A percentile compares a stretch with the other conserved stretches of the same genome.
These are phyloP conservation scores for Lactuca sativa DNA, from an alignment of 129 eudicot species.

Conservation along the genomic window DNA sequence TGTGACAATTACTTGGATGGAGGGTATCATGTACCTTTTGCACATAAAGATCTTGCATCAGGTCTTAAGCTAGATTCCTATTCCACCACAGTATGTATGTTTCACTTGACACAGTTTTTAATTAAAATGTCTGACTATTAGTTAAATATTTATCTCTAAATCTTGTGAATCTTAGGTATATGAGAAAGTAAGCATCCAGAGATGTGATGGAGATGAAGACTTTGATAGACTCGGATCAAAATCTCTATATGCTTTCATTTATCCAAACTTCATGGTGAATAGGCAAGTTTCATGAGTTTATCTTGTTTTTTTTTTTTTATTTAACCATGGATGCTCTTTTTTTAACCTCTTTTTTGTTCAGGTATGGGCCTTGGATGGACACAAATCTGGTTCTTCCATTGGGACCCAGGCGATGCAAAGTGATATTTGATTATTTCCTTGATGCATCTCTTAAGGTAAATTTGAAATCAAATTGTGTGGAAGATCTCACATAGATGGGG, in stretches of 20 bases:
- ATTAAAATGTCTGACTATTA: not conserved
- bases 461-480: not conserved
- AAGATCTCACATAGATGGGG: not conserved
- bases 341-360: slow-evolving; percentile 14
- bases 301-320: not conserved
- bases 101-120: not conserved
- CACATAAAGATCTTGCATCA: slow-evolving; percentile 91
- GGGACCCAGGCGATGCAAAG: slow-evolving; percentile 83
- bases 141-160: too few species aligned
- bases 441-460: slow-evolving; percentile 71
- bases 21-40: slow-evolving; percentile 94
- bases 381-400: slow-evolving; percentile 83
- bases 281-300: slow-evolving; percentile 43
- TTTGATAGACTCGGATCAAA: slow-evolving; percentile 72
- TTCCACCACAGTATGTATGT: slow-evolving; percentile 60
- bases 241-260: slow-evolving; percentile 83
- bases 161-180: slow-evolving; percentile 39
- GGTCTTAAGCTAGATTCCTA: slow-evolving; percentile 87
- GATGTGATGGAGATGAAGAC: slow-evolving; percentile 58
- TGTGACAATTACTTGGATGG: slow-evolving; percentile 98
- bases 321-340: not conserved
- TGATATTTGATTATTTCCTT: slow-evolving; percentile 85
- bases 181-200: slow-evolving; percentile 94
- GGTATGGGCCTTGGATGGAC: slow-evolving; percentile 99
- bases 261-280: slow-evolving; percentile 95